Evolutionary conservation across 192 early-diverging fungal species (phyloP).

Genomic region (Obelidium mucronatum): DNA sequence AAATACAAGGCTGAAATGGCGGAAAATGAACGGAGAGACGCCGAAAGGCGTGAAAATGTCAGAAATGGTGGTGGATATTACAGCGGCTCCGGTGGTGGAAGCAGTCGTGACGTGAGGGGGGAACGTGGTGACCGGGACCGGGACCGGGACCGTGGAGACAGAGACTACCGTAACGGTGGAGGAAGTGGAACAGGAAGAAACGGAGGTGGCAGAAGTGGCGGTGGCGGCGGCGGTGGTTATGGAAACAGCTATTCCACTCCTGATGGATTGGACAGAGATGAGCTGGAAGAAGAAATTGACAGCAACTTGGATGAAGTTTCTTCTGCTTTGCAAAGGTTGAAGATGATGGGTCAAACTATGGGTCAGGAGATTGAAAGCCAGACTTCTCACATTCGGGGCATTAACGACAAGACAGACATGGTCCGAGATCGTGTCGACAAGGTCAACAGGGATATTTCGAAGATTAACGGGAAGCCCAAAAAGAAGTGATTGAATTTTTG

Average conservation of each 20-base stretch:
- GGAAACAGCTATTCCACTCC: conserved; percentile 51
- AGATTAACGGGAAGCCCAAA: not conserved
- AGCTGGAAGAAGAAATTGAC: conserved; percentile 62
- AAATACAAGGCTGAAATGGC: conserved; percentile 35
- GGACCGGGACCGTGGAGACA: conserved; percentile 1
- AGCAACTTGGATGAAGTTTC: conserved; percentile 58
- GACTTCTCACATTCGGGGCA: conserved; percentile 36
- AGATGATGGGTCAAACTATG: conserved; percentile 62
- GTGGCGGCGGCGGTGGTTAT: conserved; percentile 14
- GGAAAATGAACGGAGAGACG: conserved; percentile 8
- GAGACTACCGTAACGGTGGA: conserved; percentile 13
- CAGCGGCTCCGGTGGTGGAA: not conserved
- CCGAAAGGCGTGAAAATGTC: conserved; percentile 16
- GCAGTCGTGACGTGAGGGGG: not conserved
- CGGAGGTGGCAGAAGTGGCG: not conserved
- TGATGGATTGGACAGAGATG: conserved; percentile 53
- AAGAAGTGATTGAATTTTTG: not conserved
- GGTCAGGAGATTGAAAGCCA: conserved; percentile 55
- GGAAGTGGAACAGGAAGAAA: not conserved
- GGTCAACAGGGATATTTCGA: conserved; percentile 24
- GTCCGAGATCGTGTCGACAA: conserved; percentile 45
- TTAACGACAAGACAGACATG: conserved; percentile 43
- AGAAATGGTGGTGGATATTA: conserved; percentile 38
- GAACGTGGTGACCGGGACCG: not conserved
- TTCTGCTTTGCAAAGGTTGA: conserved; percentile 46